phyloP scores from a whole-genome alignment of 495 filamentous ascomycete genomes.

The Lasiosphaeris hirsuta region DNA sequence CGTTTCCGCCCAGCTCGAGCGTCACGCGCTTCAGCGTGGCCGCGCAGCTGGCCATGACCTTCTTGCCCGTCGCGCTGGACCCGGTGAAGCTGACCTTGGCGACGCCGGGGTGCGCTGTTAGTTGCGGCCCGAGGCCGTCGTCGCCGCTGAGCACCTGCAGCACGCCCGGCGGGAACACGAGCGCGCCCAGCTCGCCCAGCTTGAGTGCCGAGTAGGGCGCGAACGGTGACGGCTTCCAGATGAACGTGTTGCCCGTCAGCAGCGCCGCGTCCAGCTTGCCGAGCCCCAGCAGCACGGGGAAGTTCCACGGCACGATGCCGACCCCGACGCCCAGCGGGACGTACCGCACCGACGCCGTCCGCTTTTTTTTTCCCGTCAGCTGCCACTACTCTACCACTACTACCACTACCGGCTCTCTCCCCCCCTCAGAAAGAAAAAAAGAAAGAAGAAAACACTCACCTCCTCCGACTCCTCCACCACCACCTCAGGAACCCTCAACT shows the following conservation, averaged over 20 bases:
- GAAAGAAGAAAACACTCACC: conserved; percentile 6
- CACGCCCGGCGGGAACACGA: conserved; percentile 61
- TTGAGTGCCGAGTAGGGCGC: conserved; percentile 66
- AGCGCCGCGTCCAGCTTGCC: conserved; percentile 53
- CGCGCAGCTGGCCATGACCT: conserved; percentile 51
- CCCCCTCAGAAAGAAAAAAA: no score
- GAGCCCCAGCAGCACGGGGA: conserved; percentile 50
- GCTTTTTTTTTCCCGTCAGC: no score
- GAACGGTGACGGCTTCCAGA: conserved; percentile 60
- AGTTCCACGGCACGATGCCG: conserved; percentile 62
- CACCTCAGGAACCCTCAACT: conserved; percentile 12
- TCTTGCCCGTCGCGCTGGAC: conserved; percentile 54
- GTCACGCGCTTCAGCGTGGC: conserved; percentile 54
- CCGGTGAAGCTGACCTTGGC: conserved; percentile 20
- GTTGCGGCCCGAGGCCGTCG: conserved; percentile 56
- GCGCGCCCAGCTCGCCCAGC: conserved; percentile 57
- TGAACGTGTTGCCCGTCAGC: conserved; percentile 57
- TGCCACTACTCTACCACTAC: no score
- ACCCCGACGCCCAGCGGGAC: conserved; percentile 50
- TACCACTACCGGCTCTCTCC: no score
- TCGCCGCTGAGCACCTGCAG: conserved; percentile 63
- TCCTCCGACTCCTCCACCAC: conserved; percentile 45
- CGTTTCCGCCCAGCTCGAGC: conserved; percentile 62
- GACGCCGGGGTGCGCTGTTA: conserved; percentile 56
- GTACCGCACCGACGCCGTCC: conserved; percentile 42